Percentiles rank a stretch among this genome's conserved stretches.
Evolutionary conservation across 208 protist species (phyloP).

Genomic region (Wallacemonas collosoma): DNA sequence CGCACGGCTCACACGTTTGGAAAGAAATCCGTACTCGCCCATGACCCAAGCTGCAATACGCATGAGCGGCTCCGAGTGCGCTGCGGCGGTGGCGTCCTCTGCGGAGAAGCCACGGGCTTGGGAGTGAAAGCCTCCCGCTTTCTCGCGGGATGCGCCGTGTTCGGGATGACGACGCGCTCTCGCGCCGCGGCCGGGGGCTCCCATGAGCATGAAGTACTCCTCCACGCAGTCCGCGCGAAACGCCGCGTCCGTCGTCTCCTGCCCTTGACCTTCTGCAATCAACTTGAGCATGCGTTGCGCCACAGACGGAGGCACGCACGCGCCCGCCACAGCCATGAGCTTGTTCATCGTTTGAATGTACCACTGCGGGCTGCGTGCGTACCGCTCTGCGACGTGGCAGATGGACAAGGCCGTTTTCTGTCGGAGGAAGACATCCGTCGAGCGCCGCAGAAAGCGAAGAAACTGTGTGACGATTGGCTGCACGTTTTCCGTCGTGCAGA

Average conservation of each 20-base stretch:
- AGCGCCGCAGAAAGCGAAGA: constrained; percentile 71
- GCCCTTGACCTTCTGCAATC: constrained; percentile 85
- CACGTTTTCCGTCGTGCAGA: constrained; percentile 95
- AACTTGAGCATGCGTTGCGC: constrained; percentile 93
- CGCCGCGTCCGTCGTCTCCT: constrained; percentile 61
- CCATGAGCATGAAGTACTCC: constrained; percentile 72
- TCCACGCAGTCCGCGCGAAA: constrained; percentile 79
- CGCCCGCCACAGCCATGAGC: constrained; percentile 78
- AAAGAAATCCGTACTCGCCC: constrained; percentile 93
- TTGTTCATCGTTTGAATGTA: constrained; percentile 94
- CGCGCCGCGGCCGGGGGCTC: constrained; percentile 18
- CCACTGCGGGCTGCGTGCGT: constrained; percentile 48
- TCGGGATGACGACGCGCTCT: no score
- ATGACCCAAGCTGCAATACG: constrained; percentile 92
- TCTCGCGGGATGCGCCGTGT: no score
- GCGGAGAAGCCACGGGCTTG: not conserved
- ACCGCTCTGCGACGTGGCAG: constrained; percentile 85
- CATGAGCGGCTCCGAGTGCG: constrained; percentile 46
- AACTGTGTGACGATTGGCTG: constrained; percentile 88
- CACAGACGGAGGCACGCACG: constrained; percentile 61
- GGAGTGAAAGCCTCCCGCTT: not conserved
- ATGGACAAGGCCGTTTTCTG: constrained; percentile 81
- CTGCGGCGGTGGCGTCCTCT: constrained; percentile 3
- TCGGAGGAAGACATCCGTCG: constrained; percentile 70
- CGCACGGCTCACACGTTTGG: constrained; percentile 34